phyloP scores from a whole-genome alignment of 1,284 basidiomycete genomes.

The Melanopsichium pennsylvanicum region DNA sequence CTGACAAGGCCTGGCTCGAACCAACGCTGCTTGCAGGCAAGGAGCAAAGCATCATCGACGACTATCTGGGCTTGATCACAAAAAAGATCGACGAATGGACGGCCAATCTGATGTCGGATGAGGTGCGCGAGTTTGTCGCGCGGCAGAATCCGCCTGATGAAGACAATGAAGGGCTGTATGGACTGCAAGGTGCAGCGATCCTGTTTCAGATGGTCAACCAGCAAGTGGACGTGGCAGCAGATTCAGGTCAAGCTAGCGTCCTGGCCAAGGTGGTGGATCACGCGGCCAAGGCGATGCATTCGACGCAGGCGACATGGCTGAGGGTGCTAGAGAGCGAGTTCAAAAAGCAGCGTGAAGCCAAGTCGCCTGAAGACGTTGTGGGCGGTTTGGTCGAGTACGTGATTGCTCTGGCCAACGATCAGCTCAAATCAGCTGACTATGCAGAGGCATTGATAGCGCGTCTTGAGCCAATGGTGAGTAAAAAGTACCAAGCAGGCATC shows the following conservation, averaged over 20 bases:
- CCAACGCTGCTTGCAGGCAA: slow-evolving; percentile 86
- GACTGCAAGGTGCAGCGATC: slow-evolving; percentile 89
- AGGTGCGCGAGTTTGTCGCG: slow-evolving; percentile 82
- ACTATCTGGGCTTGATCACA: slow-evolving; percentile 91
- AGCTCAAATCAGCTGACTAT: slow-evolving; percentile 94
- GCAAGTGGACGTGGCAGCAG: slow-evolving; percentile 91
- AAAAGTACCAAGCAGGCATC: slow-evolving; percentile 87
- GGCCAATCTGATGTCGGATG: slow-evolving; percentile 88
- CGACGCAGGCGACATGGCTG: slow-evolving; percentile 88
- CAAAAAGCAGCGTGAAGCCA: slow-evolving; percentile 79
- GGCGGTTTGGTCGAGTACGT: slow-evolving; percentile 93
- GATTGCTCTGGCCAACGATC: slow-evolving; percentile 98
- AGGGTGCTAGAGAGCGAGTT: slow-evolving; percentile 83
- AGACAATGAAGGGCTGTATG: slow-evolving; percentile 87
- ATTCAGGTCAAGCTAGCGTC: slow-evolving; percentile 93
- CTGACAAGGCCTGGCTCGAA: slow-evolving; percentile 70
- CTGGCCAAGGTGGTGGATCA: slow-evolving; percentile 90
- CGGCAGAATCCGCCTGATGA: slow-evolving; percentile 86
- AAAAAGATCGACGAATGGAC: slow-evolving; percentile 98
- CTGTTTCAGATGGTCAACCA: slow-evolving; percentile 98
- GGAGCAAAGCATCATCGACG: slow-evolving; percentile 91
- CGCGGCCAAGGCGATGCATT: slow-evolving; percentile 85
- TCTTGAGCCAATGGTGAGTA: slow-evolving; percentile 87
- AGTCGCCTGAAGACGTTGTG: slow-evolving; percentile 83
- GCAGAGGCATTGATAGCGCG: slow-evolving; percentile 84